Evolutionary conservation across 2,329 filamentous ascomycete species (phyloP).

Genomic region (Neonectria faginata): DNA sequence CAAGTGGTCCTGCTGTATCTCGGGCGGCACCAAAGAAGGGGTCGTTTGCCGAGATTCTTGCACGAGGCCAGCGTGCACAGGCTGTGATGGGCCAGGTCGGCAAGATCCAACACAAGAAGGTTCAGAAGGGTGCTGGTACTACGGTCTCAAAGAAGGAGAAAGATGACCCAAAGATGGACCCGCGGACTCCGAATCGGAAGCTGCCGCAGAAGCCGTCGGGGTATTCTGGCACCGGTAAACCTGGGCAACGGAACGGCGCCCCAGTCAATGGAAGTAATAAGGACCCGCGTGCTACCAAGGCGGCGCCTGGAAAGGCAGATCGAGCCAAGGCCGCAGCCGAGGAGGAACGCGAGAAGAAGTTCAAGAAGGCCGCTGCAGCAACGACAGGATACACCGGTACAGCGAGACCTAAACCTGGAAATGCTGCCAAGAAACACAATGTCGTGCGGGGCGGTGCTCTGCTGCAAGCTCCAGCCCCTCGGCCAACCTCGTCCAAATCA

Average conservation of each 20-base stretch:
- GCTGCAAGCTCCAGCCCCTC: slow-evolving; percentile 49
- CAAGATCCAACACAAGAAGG: slow-evolving; percentile 80
- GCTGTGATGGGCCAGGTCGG: slow-evolving; percentile 71
- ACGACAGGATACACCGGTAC: slow-evolving; percentile 75
- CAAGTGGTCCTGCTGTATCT: slow-evolving; percentile 55
- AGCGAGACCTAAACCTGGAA: slow-evolving; percentile 66
- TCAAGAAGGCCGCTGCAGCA: slow-evolving; percentile 71
- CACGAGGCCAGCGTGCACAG: slow-evolving; percentile 75
- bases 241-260: slow-evolving; percentile 40
- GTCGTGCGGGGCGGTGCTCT: slow-evolving; percentile 56
- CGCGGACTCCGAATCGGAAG: slow-evolving; percentile 41
- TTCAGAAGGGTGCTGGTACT: slow-evolving; percentile 67
- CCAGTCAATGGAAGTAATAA: slow-evolving; percentile 42
- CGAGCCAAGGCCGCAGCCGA: slow-evolving; percentile 41
- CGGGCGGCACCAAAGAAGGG: slow-evolving; percentile 74
- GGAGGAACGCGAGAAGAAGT: slow-evolving; percentile 63
- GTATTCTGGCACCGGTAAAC: slow-evolving; percentile 50
- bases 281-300: slow-evolving; percentile 39
- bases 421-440: slow-evolving; percentile 49
- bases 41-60: slow-evolving; percentile 80
- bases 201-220: slow-evolving; percentile 36
- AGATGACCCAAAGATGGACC: slow-evolving; percentile 54
- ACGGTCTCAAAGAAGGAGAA: slow-evolving; percentile 54
- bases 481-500: slow-evolving; percentile 49
- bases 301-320: slow-evolving; percentile 33